Evolutionary conservation across 2,329 filamentous ascomycete genomes (phyloP).

Genomic region (Venturia carpophila): DNA sequence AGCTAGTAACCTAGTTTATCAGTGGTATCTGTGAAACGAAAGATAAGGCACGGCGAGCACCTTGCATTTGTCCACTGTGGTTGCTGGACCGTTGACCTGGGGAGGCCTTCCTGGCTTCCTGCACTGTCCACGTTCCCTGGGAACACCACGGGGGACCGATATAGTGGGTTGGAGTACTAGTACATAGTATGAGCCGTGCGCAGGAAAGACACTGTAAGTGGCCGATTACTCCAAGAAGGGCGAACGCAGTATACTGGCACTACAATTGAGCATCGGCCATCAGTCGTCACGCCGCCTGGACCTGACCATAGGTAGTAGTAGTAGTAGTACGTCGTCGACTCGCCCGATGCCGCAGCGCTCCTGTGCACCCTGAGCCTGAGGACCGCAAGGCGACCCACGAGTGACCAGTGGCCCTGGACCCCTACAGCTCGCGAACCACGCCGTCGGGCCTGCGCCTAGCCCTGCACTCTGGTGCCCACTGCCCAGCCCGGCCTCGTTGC

Average conservation of each 20-base stretch:
- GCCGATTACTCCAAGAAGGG: not conserved
- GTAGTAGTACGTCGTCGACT: too few species aligned
- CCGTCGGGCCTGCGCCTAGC: not conserved
- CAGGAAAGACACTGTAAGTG: not conserved
- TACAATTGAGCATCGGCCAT: not conserved
- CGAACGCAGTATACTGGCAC: too few species aligned
- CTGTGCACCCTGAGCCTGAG: too few species aligned
- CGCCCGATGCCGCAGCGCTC: too few species aligned
- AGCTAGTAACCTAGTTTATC: conserved; percentile 26
- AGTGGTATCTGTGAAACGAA: conserved; percentile 28
- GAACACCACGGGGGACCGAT: conserved; percentile 9
- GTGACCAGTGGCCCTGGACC: not conserved
- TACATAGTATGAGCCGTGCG: conserved; percentile 10
- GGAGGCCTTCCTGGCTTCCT: not conserved
- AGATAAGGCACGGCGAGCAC: conserved; percentile 31
- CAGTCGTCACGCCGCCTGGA: not conserved
- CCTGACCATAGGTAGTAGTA: too few species aligned
- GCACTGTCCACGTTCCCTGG: conserved; percentile 1
- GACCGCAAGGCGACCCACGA: not conserved
- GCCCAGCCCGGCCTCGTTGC: not conserved
- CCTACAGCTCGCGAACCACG: not conserved
- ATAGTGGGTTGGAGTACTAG: too few species aligned
- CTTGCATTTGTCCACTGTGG: conserved; percentile 21
- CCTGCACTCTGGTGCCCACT: not conserved
- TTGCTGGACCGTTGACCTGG: conserved; percentile 19